Base-by-base conservation (phyloP, 306 rosid species). In the Datisca glomerata region DNA sequence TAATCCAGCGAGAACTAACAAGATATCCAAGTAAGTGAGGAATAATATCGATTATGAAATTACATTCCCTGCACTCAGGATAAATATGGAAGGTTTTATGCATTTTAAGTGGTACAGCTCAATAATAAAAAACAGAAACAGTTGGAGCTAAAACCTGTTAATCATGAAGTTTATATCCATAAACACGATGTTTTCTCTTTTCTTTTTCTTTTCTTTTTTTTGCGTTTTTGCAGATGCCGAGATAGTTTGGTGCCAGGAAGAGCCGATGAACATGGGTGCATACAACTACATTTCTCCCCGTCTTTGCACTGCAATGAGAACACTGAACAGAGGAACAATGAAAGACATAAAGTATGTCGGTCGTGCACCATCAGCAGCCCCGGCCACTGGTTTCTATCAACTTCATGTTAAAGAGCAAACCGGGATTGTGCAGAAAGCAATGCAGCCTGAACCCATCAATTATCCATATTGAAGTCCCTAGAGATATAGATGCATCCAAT, bases 161-260 rank as follows among this genome's bases (percentile, higher is more conserved):
- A n/a, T n/a, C n/a, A n/a, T n/a, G n/a, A n/a, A n/a, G n/a, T n/a
- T n/a, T n/a, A n/a, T n/a, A n/a, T n/a, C n/a, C n/a, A n/a, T 31
- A 2, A 31, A 31, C 36, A 31, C 12, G 36, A 8, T 31, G n/a
- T 31, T 11, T 2, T 31, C n/a, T 14, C 2, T 31, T 24, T 50
- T 50, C 22, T 55, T 55, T 25, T 67, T 56, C 17, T 24, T n/a
- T n/a, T n/a, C n/a, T n/a, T n/a, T n/a, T n/a, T n/a, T n/a, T n/a
- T n/a, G n/a, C n/a, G n/a, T n/a, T n/a, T n/a, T n/a, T n/a, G n/a
- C 55, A 89, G 98, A 89, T 75, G 96, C 96, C 1, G 95, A 89
- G 71, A 12, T 80, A 41, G 98, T 80, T 21, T 89, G 98, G 98
- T 78, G 86, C 65, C 98, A 89, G 67, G 98, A 89, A 61, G 98